Evolutionary conservation across 2,329 filamentous ascomycete genomes (phyloP).

Genomic region (Alternaria tenuissima): DNA sequence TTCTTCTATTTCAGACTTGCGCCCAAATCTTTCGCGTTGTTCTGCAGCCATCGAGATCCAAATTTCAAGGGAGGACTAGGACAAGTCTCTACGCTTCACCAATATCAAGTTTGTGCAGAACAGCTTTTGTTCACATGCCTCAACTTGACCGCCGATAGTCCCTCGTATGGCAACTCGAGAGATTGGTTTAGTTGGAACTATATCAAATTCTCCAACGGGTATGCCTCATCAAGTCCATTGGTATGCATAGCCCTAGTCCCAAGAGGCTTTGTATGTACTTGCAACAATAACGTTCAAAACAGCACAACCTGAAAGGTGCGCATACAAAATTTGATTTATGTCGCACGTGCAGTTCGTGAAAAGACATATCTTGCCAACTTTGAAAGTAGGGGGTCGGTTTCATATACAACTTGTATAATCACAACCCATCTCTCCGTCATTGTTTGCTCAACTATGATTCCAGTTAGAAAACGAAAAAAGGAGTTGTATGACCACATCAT

Average conservation of each 20-base stretch:
- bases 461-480: not conserved
- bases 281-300: not conserved
- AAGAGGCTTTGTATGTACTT: not conserved
- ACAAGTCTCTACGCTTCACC: not conserved
- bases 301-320: not conserved
- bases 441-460: no score
- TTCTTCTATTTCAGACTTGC: not conserved
- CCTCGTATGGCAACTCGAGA: not conserved
- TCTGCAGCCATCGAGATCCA: not conserved
- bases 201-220: not conserved
- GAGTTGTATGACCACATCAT: not conserved
- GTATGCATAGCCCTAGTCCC: not conserved
- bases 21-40: not conserved
- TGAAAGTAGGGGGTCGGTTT: no score
- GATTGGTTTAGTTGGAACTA: not conserved
- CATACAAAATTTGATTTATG: not conserved
- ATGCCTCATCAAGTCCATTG: not conserved
- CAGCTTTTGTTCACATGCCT: not conserved
- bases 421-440: not conserved
- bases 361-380: no score
- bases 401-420: not conserved
- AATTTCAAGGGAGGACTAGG: not conserved
- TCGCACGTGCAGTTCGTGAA: not conserved
- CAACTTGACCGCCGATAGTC: not conserved
- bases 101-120: not conserved